Base-by-base conservation (phyloP, 345 rosid species). In the Euphorbia pulcherrima region DNA sequence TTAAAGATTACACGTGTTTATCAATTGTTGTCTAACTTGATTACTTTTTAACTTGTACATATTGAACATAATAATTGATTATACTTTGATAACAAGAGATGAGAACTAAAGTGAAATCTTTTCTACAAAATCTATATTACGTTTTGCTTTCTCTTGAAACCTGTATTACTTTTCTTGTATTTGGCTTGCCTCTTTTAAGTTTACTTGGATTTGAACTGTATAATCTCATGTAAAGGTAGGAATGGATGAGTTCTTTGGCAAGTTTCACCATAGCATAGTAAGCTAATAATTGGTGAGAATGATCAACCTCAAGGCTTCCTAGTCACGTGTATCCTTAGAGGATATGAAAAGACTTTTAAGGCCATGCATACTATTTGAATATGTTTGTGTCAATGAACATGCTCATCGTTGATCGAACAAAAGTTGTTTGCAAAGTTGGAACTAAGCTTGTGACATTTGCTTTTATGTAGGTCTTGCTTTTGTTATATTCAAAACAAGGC, bases 391-490 rank as follows among this genome's bases (percentile, higher is more conserved):
- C 24, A 35, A 21, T 33, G n/a, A 20, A n/a, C 48, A 10, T 37
- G 9, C 17, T n/a, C 24, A 3, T 46, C 7, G 8, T 11, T 21
- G 1, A 40, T 10, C 24, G 28, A 39, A 39, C 6, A n/a, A 16
- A 27, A 30, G 2, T 2, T 10, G 20, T 48, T 48, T 5, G 8
- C 23, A 13, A 44, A 44, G 11, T 44, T 44, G 50, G 33, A 3
- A 9, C 1, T 20, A 50, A 50, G 0, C 62, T 56, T 61, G 29
- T 62, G 70, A 60, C 50, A 21, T 35, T 53, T 57, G 68, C 63
- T 74, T 64, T 77, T 57, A 60, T 71, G 65, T 53, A 95, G 99
- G 96, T 75, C 84, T 81, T 80, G 97, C 97, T 67, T 78, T 86
- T 75, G 85, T 80, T 68, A 83, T 88, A 76, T 87, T 94, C 62